Percentiles rank a stretch among this genome's conserved stretches.
These are phyloP conservation scores for Sporothrix phasma DNA, from an alignment of 2,329 filamentous ascomycete species.

Conservation along the genomic window DNA sequence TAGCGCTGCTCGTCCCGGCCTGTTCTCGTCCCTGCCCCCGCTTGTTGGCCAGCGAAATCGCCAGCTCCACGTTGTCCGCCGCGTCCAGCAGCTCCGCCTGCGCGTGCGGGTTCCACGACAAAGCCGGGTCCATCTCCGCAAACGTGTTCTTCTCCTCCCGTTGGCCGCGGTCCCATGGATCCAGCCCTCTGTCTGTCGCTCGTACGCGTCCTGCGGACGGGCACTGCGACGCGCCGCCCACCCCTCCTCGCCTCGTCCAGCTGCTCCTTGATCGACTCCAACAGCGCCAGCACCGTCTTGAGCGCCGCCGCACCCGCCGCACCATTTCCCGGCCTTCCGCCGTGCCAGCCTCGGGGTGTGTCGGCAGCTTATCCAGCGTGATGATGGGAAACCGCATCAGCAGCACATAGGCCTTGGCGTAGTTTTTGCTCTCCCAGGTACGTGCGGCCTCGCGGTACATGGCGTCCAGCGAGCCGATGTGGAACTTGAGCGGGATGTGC, in stretches of 20 bases:
- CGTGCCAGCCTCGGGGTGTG: slow-evolving; percentile 65
- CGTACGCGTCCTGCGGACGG: slow-evolving; percentile 27
- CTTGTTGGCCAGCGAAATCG: slow-evolving; percentile 63
- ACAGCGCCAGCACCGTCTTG: slow-evolving; percentile 51
- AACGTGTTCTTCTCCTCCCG: slow-evolving; percentile 28
- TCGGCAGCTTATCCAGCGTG: slow-evolving; percentile 63
- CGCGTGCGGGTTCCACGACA: slow-evolving; percentile 34
- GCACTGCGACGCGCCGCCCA: slow-evolving; percentile 28
- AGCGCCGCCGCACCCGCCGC: slow-evolving; percentile 40
- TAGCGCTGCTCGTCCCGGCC: background rate
- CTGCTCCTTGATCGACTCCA: slow-evolving; percentile 71
- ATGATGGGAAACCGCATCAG: slow-evolving; percentile 83
- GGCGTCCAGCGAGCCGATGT: slow-evolving; percentile 70
- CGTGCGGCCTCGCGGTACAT: slow-evolving; percentile 73
- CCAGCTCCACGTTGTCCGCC: slow-evolving; percentile 61
- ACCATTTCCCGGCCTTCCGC: slow-evolving; percentile 56
- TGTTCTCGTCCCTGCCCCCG: slow-evolving; percentile 57
- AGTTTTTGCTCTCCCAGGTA: slow-evolving; percentile 79
- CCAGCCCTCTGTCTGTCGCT: background rate
- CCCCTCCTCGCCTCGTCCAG: slow-evolving; percentile 61
- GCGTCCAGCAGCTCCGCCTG: slow-evolving; percentile 55
- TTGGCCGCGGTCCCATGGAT: slow-evolving; percentile 8
- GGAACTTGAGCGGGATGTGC: slow-evolving; percentile 66
- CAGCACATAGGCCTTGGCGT: slow-evolving; percentile 80
- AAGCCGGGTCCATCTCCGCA: slow-evolving; percentile 50